A percentile compares a stretch with the other conserved stretches of the same genome.
Evolutionary conservation across 208 protist species (phyloP).

Genomic region (Leishmania braziliensis): DNA sequence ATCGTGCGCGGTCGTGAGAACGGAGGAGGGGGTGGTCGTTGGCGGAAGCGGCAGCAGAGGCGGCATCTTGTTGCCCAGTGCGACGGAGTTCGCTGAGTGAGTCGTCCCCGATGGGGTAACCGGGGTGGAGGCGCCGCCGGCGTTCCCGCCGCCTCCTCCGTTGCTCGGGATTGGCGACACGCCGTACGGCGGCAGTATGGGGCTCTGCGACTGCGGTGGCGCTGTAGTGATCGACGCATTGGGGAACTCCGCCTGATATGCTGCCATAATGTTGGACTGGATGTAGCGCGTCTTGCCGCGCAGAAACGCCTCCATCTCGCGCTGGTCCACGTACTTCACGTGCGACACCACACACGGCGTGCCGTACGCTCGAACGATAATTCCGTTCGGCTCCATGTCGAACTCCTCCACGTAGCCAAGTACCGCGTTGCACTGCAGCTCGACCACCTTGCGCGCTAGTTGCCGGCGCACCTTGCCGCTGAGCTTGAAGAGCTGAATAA

Average conservation of each 20-base stretch:
- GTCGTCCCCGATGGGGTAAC: neutral
- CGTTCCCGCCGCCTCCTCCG: neutral
- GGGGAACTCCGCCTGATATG: constrained; percentile 12
- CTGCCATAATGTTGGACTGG: constrained; percentile 14
- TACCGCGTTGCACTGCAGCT: constrained; percentile 90
- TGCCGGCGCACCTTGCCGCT: constrained; percentile 91
- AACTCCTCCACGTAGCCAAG: constrained; percentile 90
- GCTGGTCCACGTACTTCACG: constrained; percentile 65
- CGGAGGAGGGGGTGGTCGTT: neutral
- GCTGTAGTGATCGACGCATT: neutral
- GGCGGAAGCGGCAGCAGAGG: neutral
- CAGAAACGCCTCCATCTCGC: constrained; percentile 27
- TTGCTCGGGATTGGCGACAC: neutral
- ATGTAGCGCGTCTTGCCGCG: constrained; percentile 21
- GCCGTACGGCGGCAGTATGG: neutral
- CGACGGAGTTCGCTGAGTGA: neutral
- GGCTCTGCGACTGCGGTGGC: neutral
- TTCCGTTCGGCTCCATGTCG: constrained; percentile 89
- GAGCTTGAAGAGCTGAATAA: constrained; percentile 89
- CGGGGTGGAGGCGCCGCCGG: neutral
- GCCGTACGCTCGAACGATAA: constrained; percentile 92
- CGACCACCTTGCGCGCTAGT: constrained; percentile 88
- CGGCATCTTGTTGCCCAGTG: constrained; percentile 5
- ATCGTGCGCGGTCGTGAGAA: neutral
- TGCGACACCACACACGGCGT: constrained; percentile 86